These are phyloP conservation scores for Entomortierella lignicola DNA, from an alignment of 192 early-diverging fungal species.

Conservation along the genomic window DNA sequence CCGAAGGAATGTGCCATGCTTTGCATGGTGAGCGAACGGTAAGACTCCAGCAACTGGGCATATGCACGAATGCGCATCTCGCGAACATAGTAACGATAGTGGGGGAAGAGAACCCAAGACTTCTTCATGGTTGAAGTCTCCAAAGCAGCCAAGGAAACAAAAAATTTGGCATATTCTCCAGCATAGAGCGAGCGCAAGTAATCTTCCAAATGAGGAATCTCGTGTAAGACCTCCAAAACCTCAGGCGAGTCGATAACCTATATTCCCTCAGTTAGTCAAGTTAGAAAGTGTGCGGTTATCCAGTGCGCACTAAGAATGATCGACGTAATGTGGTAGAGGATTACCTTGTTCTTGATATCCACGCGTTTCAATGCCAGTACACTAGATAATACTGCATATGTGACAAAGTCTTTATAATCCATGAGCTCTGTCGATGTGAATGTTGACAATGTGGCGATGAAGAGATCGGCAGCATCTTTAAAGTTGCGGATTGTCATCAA, in stretches of 20 bases:
- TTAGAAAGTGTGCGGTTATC: too few relatives aligned
- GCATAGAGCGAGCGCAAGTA: constrained; percentile 90
- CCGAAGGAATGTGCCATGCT: constrained; percentile 98
- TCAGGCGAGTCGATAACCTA: constrained; percentile 95
- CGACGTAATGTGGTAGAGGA: too few relatives aligned
- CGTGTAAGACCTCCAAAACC: constrained; percentile 92
- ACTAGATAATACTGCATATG: constrained; percentile 91
- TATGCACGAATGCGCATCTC: constrained; percentile 99
- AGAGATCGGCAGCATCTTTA: constrained; percentile 88
- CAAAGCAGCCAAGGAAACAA: constrained; percentile 84
- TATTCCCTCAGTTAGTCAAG: not conserved
- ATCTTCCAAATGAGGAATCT: constrained; percentile 88
- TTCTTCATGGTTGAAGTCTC: constrained; percentile 79
- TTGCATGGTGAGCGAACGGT: constrained; percentile 92
- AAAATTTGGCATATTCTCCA: constrained; percentile 95
- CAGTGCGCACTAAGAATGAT: too few relatives aligned
- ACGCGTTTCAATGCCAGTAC: constrained; percentile 88
- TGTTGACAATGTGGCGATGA: constrained; percentile 95
- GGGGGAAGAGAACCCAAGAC: constrained; percentile 87
- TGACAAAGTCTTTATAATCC: constrained; percentile 97
- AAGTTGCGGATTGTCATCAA: constrained; percentile 95
- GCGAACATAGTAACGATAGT: constrained; percentile 94
- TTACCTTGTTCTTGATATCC: constrained; percentile 95
- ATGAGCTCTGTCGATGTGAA: constrained; percentile 98
- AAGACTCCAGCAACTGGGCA: constrained; percentile 95